Base-by-base conservation (phyloP, 345 rosid genomes). In the Bruguiera sexangula region DNA sequence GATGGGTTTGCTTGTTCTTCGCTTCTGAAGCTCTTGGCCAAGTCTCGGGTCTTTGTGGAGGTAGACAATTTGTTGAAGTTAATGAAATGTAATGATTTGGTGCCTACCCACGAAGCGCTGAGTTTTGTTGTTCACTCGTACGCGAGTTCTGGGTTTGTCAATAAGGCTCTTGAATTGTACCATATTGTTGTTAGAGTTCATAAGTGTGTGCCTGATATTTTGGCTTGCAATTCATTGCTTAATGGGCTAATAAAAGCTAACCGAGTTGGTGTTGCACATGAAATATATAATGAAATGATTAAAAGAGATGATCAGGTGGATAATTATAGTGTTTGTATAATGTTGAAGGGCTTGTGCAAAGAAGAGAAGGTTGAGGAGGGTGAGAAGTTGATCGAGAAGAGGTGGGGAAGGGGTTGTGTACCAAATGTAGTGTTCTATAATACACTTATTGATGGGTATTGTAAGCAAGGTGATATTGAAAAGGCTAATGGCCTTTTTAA, bases 391-490 rank as follows among this genome's bases (percentile, higher is more conserved):
- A 82, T 91, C 66, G 89, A 86, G 82, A 79, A 83, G 50, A 70
- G 81, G 62, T 91, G 89, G 91, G 98, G 98, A 67, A 78, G 75
- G 71, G 89, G 87, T 13, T 94, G 97, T 72, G 60, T 89, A 54
- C 96, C 98, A 0, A 87, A 89, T 77, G 70, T 94, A 56, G 89
- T 89, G 64, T 89, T 89, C 62, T 94, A 91, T 66, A 93, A 93
- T 46, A 82, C 82, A 0, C 80, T 93, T 57, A 87, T 91, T 69
- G 84, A 86, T 79, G 98, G 96, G 1, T 87, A 86, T 70, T 85
- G 87, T 39, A 84, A 80, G 79, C 63, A 65, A 36, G 86, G 86
- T 0, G 85, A 86, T 18, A 62, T 63, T 10, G 82, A 81, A n/a
- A 84, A 69, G 57, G 93, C 90, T 11, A 64, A 31, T 37, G 19